phyloP scores from a whole-genome alignment of 2,329 filamentous ascomycete species.

The Colletotrichum orbiculare region DNA sequence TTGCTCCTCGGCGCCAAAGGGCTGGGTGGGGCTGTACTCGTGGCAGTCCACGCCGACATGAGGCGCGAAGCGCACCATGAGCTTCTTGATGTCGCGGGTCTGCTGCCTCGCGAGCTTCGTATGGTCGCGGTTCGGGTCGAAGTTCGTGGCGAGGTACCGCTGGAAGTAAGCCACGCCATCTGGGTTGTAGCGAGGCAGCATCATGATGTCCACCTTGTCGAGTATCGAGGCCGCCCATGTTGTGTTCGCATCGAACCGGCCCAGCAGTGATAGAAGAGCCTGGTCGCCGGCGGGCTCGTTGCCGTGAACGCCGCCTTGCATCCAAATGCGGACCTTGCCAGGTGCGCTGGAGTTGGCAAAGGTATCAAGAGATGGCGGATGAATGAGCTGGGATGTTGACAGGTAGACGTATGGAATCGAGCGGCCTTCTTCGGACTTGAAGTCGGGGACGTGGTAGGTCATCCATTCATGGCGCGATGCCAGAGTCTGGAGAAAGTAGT shows the following conservation, averaged over 20 bases:
- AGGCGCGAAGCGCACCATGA: slow-evolving; percentile 42
- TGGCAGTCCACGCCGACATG: slow-evolving; percentile 48
- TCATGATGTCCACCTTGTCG: slow-evolving; percentile 43
- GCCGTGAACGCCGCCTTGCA: slow-evolving; percentile 47
- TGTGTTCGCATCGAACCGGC: slow-evolving; percentile 43
- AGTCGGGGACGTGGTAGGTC: slow-evolving; percentile 39
- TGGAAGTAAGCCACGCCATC: slow-evolving; percentile 50
- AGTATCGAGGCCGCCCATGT: slow-evolving; percentile 45
- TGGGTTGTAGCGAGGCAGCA: slow-evolving; percentile 47
- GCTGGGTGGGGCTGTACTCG: slow-evolving; percentile 42
- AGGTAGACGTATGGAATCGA: slow-evolving; percentile 40
- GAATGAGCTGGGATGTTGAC: slow-evolving; percentile 10
- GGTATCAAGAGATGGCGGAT: slow-evolving; percentile 3
- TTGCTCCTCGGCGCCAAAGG: slow-evolving; percentile 39
- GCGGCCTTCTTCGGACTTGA: slow-evolving; percentile 41
- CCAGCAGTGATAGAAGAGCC: slow-evolving; percentile 44
- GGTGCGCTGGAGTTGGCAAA: slow-evolving; percentile 31
- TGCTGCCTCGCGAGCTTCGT: slow-evolving; percentile 46
- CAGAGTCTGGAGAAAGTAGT: slow-evolving; percentile 40
- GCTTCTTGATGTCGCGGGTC: slow-evolving; percentile 44
- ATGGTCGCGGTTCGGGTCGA: slow-evolving; percentile 49
- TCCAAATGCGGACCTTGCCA: slow-evolving; percentile 44
- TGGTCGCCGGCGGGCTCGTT: slow-evolving; percentile 48
- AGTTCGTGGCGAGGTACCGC: slow-evolving; percentile 43
- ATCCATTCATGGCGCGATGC: slow-evolving; percentile 40